Conservation (phyloP, 2,329 filamentous ascomycete species). For the Aspergillus alliaceus region DNA sequence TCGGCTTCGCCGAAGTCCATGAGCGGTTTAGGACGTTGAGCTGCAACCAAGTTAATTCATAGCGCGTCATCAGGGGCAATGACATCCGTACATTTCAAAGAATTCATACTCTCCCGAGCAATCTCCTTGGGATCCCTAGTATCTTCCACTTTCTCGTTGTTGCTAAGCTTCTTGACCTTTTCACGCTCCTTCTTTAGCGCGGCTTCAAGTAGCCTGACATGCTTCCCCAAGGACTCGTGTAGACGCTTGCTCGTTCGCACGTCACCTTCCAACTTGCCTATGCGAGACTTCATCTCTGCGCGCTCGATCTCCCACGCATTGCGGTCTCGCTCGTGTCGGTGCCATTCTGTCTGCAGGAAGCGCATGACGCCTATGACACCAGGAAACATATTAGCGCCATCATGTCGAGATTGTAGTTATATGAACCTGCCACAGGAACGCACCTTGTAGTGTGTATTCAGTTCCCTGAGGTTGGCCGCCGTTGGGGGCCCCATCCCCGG, state of each 20-base stretch:
- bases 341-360: conserved; percentile 98
- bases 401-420: not conserved
- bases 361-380: conserved; percentile 83
- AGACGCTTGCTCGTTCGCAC: conserved; percentile 81
- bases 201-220: conserved; percentile 83
- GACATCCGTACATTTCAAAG: conserved; percentile 37
- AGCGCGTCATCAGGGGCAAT: not conserved
- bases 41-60: conserved; percentile 13
- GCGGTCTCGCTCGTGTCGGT: conserved; percentile 93
- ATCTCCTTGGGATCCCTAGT: conserved; percentile 45
- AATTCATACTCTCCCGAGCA: conserved; percentile 47
- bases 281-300: conserved; percentile 97
- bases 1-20: conserved; percentile 54
- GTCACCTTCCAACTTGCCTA: conserved; percentile 90
- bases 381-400: conserved; percentile 20
- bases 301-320: conserved; percentile 99
- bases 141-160: conserved; percentile 53
- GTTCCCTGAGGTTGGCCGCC: conserved; percentile 60
- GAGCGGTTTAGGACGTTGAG: conserved; percentile 49
- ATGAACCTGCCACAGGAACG: conserved; percentile 19
- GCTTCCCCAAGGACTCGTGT: conserved; percentile 85
- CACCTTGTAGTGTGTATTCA: conserved; percentile 72
- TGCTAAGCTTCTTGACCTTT: conserved; percentile 60
- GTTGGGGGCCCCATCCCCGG: conserved; percentile 42
- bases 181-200: conserved; percentile 81